phyloP scores from a whole-genome alignment of 2,329 filamentous ascomycete genomes.

The Arthrobotrys iridis region DNA sequence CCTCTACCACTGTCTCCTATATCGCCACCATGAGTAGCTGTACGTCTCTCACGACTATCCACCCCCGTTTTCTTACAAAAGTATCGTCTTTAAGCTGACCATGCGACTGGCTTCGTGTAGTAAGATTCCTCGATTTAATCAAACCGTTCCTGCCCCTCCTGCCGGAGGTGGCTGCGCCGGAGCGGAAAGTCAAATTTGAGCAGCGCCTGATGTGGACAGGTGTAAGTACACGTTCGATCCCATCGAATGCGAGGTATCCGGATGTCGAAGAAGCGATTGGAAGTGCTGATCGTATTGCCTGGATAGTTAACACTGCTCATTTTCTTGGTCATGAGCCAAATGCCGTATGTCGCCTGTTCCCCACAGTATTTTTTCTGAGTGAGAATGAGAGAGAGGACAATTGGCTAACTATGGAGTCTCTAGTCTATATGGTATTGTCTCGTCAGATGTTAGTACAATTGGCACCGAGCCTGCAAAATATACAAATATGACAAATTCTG shows the following conservation, averaged over 20 bases:
- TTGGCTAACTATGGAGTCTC: slow-evolving; percentile 28
- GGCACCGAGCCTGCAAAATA: neutral
- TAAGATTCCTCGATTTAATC: slow-evolving; percentile 99
- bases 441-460: slow-evolving; percentile 71
- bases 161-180: slow-evolving; percentile 97
- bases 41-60: slow-evolving; percentile 56
- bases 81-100: slow-evolving; percentile 12
- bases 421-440: slow-evolving; percentile 92
- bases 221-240: slow-evolving; percentile 61
- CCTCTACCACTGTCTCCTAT: slow-evolving; percentile 56
- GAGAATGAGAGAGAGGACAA: neutral
- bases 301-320: slow-evolving; percentile 84
- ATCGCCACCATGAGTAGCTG: slow-evolving; percentile 58
- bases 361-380: neutral
- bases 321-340: slow-evolving; percentile 99
- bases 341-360: slow-evolving; percentile 69
- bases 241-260: neutral
- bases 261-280: slow-evolving; percentile 7
- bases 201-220: slow-evolving; percentile 97
- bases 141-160: slow-evolving; percentile 99
- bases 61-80: neutral
- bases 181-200: slow-evolving; percentile 99
- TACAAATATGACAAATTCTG: slow-evolving; percentile 41
- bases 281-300: slow-evolving; percentile 50
- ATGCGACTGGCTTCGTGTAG: slow-evolving; percentile 64